Percentiles rank a stretch among this genome's conserved stretches.
Conservation (phyloP, 805 yeast species). For the Pichia thaimueangensis region DNA sequence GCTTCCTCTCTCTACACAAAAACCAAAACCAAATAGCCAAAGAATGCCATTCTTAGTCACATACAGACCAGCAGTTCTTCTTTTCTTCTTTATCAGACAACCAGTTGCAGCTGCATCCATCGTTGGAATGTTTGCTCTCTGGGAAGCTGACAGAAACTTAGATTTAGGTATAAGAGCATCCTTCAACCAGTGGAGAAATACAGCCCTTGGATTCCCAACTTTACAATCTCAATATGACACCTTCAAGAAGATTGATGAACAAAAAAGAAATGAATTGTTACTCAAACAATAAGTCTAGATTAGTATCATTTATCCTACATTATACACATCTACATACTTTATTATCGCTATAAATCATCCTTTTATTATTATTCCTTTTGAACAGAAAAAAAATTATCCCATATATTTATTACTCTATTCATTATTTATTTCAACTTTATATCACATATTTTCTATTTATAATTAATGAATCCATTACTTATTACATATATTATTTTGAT, state of each 20-base stretch:
- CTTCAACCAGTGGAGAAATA: conserved; percentile 24
- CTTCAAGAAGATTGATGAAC: conserved; percentile 28
- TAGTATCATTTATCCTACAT: too few relatives aligned
- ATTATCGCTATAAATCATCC: too few relatives aligned
- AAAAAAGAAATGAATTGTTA: conserved; percentile 22
- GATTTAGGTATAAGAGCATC: conserved; percentile 28
- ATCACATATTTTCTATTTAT: too few relatives aligned
- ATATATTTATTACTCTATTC: too few relatives aligned
- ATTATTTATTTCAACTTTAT: too few relatives aligned
- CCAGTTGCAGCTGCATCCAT: conserved; percentile 32
- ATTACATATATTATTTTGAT: too few relatives aligned
- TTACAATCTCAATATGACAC: conserved; percentile 23
- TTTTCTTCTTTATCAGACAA: conserved; percentile 32
- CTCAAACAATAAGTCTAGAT: conserved; percentile 3
- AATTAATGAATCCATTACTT: too few relatives aligned
- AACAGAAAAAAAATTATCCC: too few relatives aligned
- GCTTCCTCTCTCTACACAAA: too few relatives aligned
- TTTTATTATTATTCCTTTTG: too few relatives aligned
- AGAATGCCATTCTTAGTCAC: conserved; percentile 24
- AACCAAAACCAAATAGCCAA: not conserved
- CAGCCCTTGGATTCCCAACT: conserved; percentile 30
- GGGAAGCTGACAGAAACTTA: conserved; percentile 32
- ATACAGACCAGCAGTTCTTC: conserved; percentile 32
- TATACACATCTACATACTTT: too few relatives aligned
- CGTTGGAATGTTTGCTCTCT: conserved; percentile 28